Base-by-base conservation (phyloP, 805 yeast species). In the Cyberlindnera xylosilytica region DNA sequence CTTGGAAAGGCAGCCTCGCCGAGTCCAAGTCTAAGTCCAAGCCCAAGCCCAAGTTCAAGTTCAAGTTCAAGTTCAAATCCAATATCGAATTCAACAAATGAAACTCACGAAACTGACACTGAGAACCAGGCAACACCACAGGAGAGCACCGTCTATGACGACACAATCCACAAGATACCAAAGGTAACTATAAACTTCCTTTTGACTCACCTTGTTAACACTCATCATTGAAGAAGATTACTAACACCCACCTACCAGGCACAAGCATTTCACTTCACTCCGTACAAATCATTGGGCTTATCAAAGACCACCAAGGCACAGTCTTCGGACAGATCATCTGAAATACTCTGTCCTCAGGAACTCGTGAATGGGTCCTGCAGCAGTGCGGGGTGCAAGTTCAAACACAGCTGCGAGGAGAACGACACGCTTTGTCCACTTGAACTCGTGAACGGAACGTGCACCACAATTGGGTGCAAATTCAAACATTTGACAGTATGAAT, bases 271-370 rank as follows among this genome's bases (percentile, higher is more conserved):
- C 44, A 44, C 3, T 58, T 56, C 38, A 51, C 38, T 17, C 58
- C 61, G 9, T 58, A 58, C 32, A 34, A 41, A 23, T 56, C 62
- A 11, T 44, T 45, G 36, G 52, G 52, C 2, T 41, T 42, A 28
- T 17, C 38, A 3, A 45, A 32, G 5, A 38, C 27, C 2, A 8
- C 24, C 24, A 26, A 26, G 29, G 6, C 29, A 26, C 6, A 8
- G 12, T 10, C 6, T 33, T 26, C n/a, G 6, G 6, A 26, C 12
- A 12, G n/a, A 8, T 5, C 8, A 8, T 26, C 35, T 19, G 52
- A 39, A n/a, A 50, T 41, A 26, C 26, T 56, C 20, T 56, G 61
- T 35, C 61, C 61, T 5, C 39, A 55, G 29, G 56, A 56, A 22
- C 45, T 56, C 19, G 39, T 48, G 15, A 51, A 47, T 39, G 29